Evolutionary conservation across 129 eudicot species (phyloP).

Genomic region (Chrysanthemum makinoi): DNA sequence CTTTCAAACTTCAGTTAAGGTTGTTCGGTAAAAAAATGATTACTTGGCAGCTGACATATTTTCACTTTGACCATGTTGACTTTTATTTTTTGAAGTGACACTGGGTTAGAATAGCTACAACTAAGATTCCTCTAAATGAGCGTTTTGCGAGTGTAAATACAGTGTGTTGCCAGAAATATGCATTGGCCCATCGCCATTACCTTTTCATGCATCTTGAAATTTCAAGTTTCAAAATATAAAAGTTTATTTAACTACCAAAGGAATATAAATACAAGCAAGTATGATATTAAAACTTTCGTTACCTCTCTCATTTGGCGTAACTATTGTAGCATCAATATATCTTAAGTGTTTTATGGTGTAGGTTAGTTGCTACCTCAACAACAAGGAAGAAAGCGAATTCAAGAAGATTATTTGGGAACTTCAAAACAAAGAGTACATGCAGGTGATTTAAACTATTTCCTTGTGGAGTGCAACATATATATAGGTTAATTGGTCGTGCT

Average conservation of each 20-base stretch:
- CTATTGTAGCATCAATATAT: neutral
- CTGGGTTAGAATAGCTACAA: too few relatives aligned
- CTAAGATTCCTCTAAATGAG: too few relatives aligned
- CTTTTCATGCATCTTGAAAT: neutral
- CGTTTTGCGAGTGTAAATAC: too few relatives aligned
- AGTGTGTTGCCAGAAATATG: neutral
- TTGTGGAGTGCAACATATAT: too few relatives aligned
- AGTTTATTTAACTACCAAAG: neutral
- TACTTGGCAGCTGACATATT: too few relatives aligned
- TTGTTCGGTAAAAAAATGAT: too few relatives aligned
- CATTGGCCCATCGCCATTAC: neutral
- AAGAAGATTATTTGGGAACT: slow-evolving; percentile 80
- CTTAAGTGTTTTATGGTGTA: slow-evolving; percentile 17
- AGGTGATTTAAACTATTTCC: slow-evolving; percentile 43
- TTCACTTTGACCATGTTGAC: too few relatives aligned
- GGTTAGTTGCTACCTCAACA: slow-evolving; percentile 65
- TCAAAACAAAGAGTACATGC: slow-evolving; percentile 64
- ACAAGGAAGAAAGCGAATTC: slow-evolving; percentile 50
- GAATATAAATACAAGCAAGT: neutral
- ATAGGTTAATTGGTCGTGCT: too few relatives aligned
- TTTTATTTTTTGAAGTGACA: too few relatives aligned
- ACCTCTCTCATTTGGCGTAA: neutral
- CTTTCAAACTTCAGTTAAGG: too few relatives aligned
- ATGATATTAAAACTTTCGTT: neutral
- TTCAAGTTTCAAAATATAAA: neutral